Base-by-base conservation (phyloP, 495 filamentous ascomycete species). In the Penicillium simplicissimum region DNA sequence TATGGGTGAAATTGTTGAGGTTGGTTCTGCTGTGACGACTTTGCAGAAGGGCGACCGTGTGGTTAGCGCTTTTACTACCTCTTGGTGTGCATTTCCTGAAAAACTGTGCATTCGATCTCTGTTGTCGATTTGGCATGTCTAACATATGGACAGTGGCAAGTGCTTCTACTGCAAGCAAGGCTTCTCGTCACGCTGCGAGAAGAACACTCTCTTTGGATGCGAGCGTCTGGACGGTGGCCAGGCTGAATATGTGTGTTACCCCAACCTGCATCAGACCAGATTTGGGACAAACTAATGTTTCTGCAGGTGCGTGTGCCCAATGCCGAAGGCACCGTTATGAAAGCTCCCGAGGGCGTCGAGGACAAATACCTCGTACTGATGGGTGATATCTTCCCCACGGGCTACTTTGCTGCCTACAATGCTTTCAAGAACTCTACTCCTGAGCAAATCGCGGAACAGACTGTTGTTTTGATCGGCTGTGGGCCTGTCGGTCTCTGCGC, bases 81-180 rank as follows among this genome's bases (percentile, higher is more conserved):
- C 92, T 14, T 97, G 92, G 89, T 92, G 79, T 57, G 87, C 76
- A 53, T 19, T n/a, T 14, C 14, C 6, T 36, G 1, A 17, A 33
- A 13, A 15, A 17, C 23, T 1, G 23, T 25, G 23, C 23, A 34
- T 13, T 33, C 8, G 19, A 17, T 6, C 38, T 35, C 17, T 54
- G 9, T n/a, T 52, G 25, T 33, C 34, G 15, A n/a, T 23, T 23
- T n/a, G 14, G 57, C 8, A 10, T n/a, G 35, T 54, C 61, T 67
- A 43, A 69, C 28, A 60, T 14, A 14, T 37, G 51, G 33, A 56
- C 63, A 92, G 90, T 76, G 84, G 85, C 47, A 80, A 87, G 40
- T 97, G 94, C 76, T 97, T 94, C 81, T 97, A 96, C 81, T 98
- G 94, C 82, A 85, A 80, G 47, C 84, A 88, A 61, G 89, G 88